Evolutionary conservation across 495 filamentous ascomycete genomes (phyloP).

Genomic region (Podospora anserina): DNA sequence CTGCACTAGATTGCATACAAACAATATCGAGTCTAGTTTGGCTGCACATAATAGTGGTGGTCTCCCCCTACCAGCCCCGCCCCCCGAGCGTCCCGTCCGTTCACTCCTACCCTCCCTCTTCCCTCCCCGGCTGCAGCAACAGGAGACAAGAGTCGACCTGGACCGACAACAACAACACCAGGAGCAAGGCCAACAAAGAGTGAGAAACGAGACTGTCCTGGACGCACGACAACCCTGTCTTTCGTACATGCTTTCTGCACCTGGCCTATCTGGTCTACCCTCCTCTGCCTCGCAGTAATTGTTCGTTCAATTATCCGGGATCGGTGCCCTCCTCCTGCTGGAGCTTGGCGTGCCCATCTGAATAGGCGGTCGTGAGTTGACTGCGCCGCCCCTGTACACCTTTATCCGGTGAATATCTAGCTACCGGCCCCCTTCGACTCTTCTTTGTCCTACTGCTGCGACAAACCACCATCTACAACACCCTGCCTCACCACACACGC

Average conservation of each 20-base stretch:
- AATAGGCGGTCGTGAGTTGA: constrained; percentile 22
- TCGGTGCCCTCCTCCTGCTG: constrained; percentile 28
- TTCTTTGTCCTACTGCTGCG: constrained; percentile 18
- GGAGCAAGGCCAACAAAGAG: neutral
- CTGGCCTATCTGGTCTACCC: constrained; percentile 3
- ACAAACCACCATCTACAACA: constrained; percentile 8
- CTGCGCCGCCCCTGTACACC: constrained; percentile 35
- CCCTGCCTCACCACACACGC: constrained; percentile 5
- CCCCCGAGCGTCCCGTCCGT: constrained; percentile 14
- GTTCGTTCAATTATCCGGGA: constrained; percentile 39
- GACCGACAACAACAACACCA: constrained; percentile 2
- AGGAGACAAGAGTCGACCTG: neutral
- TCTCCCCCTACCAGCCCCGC: constrained; percentile 14
- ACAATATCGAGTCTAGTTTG: constrained; percentile 23
- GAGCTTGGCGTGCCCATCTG: constrained; percentile 28
- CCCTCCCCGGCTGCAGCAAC: constrained; percentile 1
- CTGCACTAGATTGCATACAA: constrained; percentile 16
- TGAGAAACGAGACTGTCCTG: constrained; percentile 14
- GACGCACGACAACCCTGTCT: constrained; percentile 20
- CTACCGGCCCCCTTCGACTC: constrained; percentile 25
- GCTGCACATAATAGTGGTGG: constrained; percentile 13
- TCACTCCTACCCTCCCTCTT: constrained; percentile 9
- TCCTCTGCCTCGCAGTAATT: constrained; percentile 29
- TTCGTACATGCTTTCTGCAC: constrained; percentile 14
- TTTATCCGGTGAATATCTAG: constrained; percentile 39